These are phyloP conservation scores for Leptosphaerulina australis DNA, from an alignment of 2,329 filamentous ascomycete species.

Conservation along the genomic window DNA sequence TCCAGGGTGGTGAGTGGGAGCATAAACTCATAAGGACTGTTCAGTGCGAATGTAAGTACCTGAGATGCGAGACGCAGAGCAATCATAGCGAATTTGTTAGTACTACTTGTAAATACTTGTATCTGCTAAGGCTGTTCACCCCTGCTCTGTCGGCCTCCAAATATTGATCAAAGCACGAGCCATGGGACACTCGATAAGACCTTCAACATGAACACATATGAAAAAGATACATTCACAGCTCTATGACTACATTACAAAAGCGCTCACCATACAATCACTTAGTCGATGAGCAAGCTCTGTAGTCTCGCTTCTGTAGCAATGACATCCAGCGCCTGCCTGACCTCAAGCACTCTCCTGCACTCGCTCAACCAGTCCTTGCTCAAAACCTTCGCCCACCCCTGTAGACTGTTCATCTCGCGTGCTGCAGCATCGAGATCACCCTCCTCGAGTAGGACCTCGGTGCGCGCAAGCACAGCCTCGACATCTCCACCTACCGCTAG, in stretches of 20 bases:
- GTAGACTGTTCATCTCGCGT: slow-evolving; percentile 89
- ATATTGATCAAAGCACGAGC: too few relatives aligned
- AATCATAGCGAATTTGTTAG: too few relatives aligned
- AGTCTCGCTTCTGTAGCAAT: slow-evolving; percentile 89
- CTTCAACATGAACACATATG: neutral
- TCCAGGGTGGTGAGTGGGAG: too few relatives aligned
- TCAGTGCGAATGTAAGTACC: too few relatives aligned
- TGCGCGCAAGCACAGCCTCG: slow-evolving; percentile 88
- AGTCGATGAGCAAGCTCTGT: slow-evolving; percentile 85
- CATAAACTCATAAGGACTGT: too few relatives aligned
- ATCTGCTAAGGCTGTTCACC: too few relatives aligned
- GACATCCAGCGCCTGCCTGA: slow-evolving; percentile 93
- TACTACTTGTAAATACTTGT: too few relatives aligned
- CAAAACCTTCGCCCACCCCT: slow-evolving; percentile 94
- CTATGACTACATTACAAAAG: slow-evolving; percentile 19
- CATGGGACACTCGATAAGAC: too few relatives aligned
- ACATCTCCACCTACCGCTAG: slow-evolving; percentile 85
- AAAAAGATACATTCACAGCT: slow-evolving; percentile 15
- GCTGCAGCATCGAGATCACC: slow-evolving; percentile 90
- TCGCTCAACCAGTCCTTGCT: slow-evolving; percentile 93
- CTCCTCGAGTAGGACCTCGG: slow-evolving; percentile 89
- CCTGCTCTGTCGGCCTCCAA: too few relatives aligned
- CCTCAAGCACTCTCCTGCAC: slow-evolving; percentile 89
- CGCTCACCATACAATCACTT: neutral
- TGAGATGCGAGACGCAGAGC: too few relatives aligned